phyloP scores from a whole-genome alignment of 805 yeast genomes.

The Candida ulmi region DNA sequence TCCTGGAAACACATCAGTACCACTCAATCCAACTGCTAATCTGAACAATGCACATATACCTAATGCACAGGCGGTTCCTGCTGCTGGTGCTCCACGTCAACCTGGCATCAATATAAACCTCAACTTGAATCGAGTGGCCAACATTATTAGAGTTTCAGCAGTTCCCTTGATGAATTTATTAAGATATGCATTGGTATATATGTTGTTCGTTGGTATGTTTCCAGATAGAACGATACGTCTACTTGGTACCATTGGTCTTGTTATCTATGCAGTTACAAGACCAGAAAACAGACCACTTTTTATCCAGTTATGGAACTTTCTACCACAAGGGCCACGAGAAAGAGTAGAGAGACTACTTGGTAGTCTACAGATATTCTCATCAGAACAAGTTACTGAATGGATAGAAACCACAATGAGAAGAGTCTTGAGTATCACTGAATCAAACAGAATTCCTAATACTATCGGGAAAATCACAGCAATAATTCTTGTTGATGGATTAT shows the following conservation, averaged over 20 bases:
- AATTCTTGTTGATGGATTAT: conserved; percentile 2
- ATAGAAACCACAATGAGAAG: neutral
- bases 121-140: neutral
- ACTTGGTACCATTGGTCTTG: neutral
- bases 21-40: neutral
- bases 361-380: no score
- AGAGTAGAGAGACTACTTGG: neutral
- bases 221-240: neutral
- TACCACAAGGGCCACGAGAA: neutral
- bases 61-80: neutral
- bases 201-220: neutral
- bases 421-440: neutral
- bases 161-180: neutral
- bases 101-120: neutral
- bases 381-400: neutral
- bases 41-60: no score
- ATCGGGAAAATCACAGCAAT: neutral
- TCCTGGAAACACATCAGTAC: no score
- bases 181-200: neutral
- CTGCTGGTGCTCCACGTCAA: neutral
- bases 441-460: neutral
- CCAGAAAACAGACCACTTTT: neutral
- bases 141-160: neutral
- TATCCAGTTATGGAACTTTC: neutral
- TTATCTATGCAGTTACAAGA: neutral